Evolutionary conservation across 176 grass and related monocot genomes (phyloP).

Genomic region (Carex pumila): DNA sequence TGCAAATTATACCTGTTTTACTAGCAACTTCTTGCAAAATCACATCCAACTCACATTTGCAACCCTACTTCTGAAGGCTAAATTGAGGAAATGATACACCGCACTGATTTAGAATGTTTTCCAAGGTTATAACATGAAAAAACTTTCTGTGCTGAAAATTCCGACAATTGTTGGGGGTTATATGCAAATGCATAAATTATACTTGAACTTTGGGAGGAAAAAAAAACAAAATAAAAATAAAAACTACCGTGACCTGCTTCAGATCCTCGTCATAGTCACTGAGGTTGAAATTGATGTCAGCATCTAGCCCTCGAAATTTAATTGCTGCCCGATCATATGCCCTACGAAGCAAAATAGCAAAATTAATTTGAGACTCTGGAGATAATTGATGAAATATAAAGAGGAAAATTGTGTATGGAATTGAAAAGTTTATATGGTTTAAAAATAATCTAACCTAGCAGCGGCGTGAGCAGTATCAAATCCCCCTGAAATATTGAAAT

Average conservation of each 20-base stretch:
- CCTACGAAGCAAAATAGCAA: constrained; percentile 22
- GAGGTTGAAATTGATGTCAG: constrained; percentile 94
- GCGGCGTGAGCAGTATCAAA: constrained; percentile 95
- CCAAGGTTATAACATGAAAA: neutral
- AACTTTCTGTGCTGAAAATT: neutral
- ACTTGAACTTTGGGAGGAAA: neutral
- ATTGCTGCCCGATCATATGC: constrained; percentile 93
- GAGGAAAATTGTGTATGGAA: neutral
- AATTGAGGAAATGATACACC: neutral
- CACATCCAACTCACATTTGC: neutral
- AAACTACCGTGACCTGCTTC: constrained; percentile 49
- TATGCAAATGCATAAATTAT: neutral
- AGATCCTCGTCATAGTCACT: constrained; percentile 87
- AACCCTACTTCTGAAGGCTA: neutral
- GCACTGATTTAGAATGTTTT: neutral
- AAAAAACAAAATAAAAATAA: neutral
- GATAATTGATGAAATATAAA: neutral
- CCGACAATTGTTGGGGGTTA: neutral
- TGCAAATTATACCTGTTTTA: neutral
- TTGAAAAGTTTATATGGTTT: neutral
- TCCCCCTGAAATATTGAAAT: constrained; percentile 50
- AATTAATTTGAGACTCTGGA: neutral
- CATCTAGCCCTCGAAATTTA: constrained; percentile 89
- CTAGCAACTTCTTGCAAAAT: neutral
- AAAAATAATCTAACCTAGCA: constrained; percentile 42